Evolutionary conservation across 495 filamentous ascomycete genomes (phyloP).

Genomic region (Xylaria curta): DNA sequence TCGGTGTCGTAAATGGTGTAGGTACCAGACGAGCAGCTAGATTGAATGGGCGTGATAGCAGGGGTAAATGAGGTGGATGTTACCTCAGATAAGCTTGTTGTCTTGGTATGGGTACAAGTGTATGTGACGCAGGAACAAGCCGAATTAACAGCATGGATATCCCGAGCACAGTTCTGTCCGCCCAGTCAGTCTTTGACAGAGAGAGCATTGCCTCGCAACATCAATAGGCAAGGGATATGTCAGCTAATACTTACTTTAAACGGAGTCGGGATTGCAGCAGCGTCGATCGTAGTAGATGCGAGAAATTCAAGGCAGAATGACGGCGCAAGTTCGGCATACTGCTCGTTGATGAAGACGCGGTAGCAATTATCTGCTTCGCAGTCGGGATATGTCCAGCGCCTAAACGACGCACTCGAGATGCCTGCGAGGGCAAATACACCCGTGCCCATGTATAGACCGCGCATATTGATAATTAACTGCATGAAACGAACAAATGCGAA

Average conservation of each 20-base stretch:
- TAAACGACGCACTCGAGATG: conserved; percentile 4
- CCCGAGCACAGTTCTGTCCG: conserved; percentile 32
- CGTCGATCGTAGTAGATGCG: conserved; percentile 34
- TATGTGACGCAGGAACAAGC: conserved; percentile 43
- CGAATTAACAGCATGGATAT: conserved; percentile 31
- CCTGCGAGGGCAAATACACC: conserved; percentile 14
- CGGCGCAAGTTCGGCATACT: conserved; percentile 28
- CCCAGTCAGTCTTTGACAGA: neutral
- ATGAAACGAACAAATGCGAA: conserved; percentile 10
- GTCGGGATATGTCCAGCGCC: conserved; percentile 12
- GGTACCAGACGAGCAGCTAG: neutral
- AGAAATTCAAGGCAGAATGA: conserved; percentile 35
- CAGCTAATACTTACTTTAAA: conserved; percentile 18
- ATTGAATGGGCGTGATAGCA: neutral
- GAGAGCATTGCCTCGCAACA: neutral
- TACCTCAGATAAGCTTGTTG: conserved; percentile 1
- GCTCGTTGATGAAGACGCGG: conserved; percentile 35
- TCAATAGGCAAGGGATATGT: neutral
- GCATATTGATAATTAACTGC: conserved; percentile 9
- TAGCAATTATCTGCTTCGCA: conserved; percentile 41
- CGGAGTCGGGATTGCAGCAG: conserved; percentile 37
- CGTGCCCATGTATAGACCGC: neutral
- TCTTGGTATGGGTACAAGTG: conserved; percentile 25
- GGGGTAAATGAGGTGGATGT: conserved; percentile 20
- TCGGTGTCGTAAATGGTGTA: conserved; percentile 1